Evolutionary conservation across 1,139 yeast species (phyloP).

Genomic region (Debaryomyces psychrophilus): DNA sequence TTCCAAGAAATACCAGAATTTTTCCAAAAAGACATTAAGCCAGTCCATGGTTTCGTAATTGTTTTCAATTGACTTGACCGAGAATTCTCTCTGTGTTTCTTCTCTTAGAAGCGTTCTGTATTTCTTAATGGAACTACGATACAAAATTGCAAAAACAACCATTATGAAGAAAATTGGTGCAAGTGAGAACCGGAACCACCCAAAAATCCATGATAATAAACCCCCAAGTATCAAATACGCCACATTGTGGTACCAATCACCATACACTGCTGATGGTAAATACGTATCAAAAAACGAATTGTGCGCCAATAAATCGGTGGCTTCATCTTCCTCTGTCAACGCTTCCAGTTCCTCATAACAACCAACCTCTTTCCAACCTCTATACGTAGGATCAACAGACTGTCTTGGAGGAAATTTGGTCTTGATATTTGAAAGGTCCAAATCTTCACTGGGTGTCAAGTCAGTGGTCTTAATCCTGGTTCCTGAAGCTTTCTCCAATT

Average conservation of each 20-base stretch:
- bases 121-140: constrained; percentile 81
- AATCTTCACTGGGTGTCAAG: constrained; percentile 35
- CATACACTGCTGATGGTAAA: constrained; percentile 73
- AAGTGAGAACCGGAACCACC: constrained; percentile 73
- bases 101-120: constrained; percentile 76
- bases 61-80: constrained; percentile 76
- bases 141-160: constrained; percentile 61
- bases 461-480: constrained; percentile 15
- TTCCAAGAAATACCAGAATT: constrained; percentile 89
- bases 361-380: constrained; percentile 95
- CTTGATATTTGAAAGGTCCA: constrained; percentile 36
- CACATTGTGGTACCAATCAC: constrained; percentile 95
- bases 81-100: constrained; percentile 81
- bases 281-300: constrained; percentile 73
- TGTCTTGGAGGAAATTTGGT: constrained; percentile 53
- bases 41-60: constrained; percentile 95
- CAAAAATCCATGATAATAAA: constrained; percentile 73
- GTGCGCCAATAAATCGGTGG: constrained; percentile 63
- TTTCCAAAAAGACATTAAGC: constrained; percentile 84
- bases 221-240: constrained; percentile 69
- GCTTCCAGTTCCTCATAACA: constrained; percentile 76
- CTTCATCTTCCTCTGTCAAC: constrained; percentile 69
- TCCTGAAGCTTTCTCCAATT: constrained; percentile 8
- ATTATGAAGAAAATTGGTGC: constrained; percentile 81
- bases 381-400: constrained; percentile 63